Conservation (phyloP, 2,329 filamentous ascomycete genomes). For the Colletotrichum somersetense region DNA sequence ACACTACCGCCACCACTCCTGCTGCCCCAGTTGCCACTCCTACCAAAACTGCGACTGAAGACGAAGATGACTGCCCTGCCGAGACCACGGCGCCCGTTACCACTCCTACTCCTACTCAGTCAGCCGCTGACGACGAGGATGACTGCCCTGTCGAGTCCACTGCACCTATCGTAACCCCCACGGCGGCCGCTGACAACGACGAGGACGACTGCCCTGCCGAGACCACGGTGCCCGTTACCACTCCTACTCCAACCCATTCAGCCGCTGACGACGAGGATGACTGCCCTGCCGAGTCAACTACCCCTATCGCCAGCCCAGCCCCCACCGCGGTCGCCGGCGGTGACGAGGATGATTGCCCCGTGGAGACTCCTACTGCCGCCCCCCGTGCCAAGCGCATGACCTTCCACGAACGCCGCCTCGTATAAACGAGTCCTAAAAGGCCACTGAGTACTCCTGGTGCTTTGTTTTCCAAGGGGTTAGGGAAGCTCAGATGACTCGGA, state of each 20-base stretch:
- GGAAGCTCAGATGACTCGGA: not conserved
- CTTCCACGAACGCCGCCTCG: constrained; percentile 40
- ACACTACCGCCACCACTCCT: constrained; percentile 8
- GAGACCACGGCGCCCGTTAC: constrained; percentile 18
- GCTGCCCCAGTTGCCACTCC: constrained; percentile 17
- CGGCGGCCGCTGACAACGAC: not conserved
- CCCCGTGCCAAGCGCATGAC: constrained; percentile 35
- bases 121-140: too few relatives aligned
- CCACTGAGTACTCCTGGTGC: not conserved
- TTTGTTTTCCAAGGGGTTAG: not conserved
- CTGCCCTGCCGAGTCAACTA: constrained; percentile 21
- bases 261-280: constrained; percentile 28
- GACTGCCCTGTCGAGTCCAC: too few relatives aligned
- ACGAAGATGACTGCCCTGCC: constrained; percentile 35
- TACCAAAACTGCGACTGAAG: constrained; percentile 22
- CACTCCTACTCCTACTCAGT: too few relatives aligned
- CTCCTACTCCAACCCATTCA: constrained; percentile 17
- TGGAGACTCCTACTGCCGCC: constrained; percentile 24
- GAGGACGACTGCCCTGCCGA: constrained; percentile 22
- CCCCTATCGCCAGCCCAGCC: not conserved
- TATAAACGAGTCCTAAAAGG: constrained; percentile 2
- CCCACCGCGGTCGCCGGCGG: constrained; percentile 29
- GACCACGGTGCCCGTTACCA: not conserved
- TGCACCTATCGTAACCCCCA: not conserved
- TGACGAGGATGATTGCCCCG: constrained; percentile 34